Evolutionary conservation across 768 basidiomycete genomes (phyloP).

Genomic region (Jaapia argillacea): DNA sequence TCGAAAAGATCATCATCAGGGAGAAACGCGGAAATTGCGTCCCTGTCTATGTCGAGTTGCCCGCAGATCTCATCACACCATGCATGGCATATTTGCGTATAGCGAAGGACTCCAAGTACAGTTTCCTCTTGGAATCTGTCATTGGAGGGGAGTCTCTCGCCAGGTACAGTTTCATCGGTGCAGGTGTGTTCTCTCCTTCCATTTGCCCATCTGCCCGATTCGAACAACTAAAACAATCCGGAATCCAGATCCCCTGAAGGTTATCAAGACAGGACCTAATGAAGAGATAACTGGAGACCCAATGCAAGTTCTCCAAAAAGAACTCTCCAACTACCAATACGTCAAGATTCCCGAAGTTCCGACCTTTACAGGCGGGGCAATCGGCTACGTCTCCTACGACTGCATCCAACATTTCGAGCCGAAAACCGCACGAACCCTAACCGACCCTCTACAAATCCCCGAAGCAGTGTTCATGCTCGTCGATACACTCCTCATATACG

Average conservation of each 20-base stretch:
- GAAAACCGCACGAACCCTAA: constrained; percentile 66
- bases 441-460: constrained; percentile 80
- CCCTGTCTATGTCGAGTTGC: constrained; percentile 86
- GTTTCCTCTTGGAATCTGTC: constrained; percentile 91
- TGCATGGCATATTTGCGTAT: constrained; percentile 94
- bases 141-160: constrained; percentile 84
- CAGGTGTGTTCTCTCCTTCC: constrained; percentile 44
- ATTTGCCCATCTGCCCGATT: neutral
- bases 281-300: constrained; percentile 86
- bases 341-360: constrained; percentile 86
- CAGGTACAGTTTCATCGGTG: constrained; percentile 93
- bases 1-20: constrained; percentile 68
- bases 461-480: constrained; percentile 96
- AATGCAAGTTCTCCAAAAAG: constrained; percentile 71
- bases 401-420: constrained; percentile 96
- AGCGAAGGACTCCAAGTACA: constrained; percentile 87
- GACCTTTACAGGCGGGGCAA: constrained; percentile 94
- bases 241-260: constrained; percentile 78
- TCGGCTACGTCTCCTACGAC: constrained; percentile 96
- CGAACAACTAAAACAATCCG: neutral
- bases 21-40: constrained; percentile 89
- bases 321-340: constrained; percentile 80
- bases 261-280: constrained; percentile 79
- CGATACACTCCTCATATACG: constrained; percentile 92
- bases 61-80: constrained; percentile 94